These are phyloP conservation scores for Schizosaccharomyces pombe DNA, from an alignment of 805 yeast genomes.

Conservation along the genomic window DNA sequence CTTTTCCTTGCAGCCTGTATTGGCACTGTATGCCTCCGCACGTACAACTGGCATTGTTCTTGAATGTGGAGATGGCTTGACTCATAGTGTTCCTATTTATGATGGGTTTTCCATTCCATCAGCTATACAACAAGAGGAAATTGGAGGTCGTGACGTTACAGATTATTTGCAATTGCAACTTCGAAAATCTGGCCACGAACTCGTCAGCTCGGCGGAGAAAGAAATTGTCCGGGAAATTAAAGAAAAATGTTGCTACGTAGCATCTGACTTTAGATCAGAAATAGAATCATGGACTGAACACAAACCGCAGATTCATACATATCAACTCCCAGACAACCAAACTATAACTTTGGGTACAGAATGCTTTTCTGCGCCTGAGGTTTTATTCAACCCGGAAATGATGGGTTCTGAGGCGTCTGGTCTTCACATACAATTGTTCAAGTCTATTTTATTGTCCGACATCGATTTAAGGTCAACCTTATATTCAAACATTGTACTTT, in stretches of 20 bases:
- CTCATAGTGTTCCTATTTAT: constrained; percentile 69
- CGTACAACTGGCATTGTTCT: constrained; percentile 74
- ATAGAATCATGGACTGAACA: constrained; percentile 21
- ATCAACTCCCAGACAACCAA: constrained; percentile 70
- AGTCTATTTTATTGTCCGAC: constrained; percentile 48
- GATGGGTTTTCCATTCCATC: constrained; percentile 66
- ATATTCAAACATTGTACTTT: constrained; percentile 46
- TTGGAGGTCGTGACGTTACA: constrained; percentile 75
- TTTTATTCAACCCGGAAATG: constrained; percentile 57
- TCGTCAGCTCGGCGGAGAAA: constrained; percentile 52
- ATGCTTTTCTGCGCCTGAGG: constrained; percentile 51
- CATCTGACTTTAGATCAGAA: constrained; percentile 32
- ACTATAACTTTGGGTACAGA: constrained; percentile 38
- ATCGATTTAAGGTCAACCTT: constrained; percentile 49
- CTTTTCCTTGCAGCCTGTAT: constrained; percentile 49
- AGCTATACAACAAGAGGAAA: constrained; percentile 47
- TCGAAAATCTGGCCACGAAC: constrained; percentile 36
- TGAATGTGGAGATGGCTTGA: constrained; percentile 86
- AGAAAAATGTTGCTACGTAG: constrained; percentile 47
- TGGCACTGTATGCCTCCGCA: constrained; percentile 56
- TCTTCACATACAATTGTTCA: constrained; percentile 39
- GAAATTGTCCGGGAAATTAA: constrained; percentile 62
- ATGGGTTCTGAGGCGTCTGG: constrained; percentile 58
- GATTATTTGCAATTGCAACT: constrained; percentile 46
- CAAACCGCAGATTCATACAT: constrained; percentile 14